A percentile compares a stretch with the other conserved stretches of the same genome.
These are phyloP conservation scores for Albifimbria verrucaria DNA, from an alignment of 2,329 filamentous ascomycete genomes.

Conservation along the genomic window DNA sequence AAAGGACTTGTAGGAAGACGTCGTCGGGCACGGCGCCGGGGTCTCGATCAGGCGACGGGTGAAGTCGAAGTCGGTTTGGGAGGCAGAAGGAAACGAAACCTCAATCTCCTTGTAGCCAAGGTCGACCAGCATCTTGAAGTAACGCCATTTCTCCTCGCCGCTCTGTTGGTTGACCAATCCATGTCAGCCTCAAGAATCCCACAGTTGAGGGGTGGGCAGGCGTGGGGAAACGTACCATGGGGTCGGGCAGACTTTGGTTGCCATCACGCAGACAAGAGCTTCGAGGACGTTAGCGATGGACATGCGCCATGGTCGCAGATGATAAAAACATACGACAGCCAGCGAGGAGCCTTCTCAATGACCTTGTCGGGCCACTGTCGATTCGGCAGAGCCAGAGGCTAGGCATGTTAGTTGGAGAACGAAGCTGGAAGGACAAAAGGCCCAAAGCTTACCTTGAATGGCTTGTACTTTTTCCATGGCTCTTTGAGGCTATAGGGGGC, in stretches of 20 bases:
- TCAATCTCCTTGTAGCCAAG: slow-evolving; percentile 97
- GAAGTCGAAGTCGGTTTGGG: slow-evolving; percentile 95
- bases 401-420: slow-evolving; percentile 30
- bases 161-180: slow-evolving; percentile 50
- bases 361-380: slow-evolving; percentile 81
- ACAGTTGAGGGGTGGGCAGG: neutral
- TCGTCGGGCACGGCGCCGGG: slow-evolving; percentile 79
- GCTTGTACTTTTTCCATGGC: slow-evolving; percentile 72
- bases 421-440: slow-evolving; percentile 58
- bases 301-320: neutral
- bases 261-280: slow-evolving; percentile 75
- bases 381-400: slow-evolving; percentile 33
- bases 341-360: slow-evolving; percentile 81
- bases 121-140: slow-evolving; percentile 60
- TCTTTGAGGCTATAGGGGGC: slow-evolving; percentile 60
- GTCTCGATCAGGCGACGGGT: slow-evolving; percentile 83
- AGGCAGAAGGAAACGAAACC: slow-evolving; percentile 91
- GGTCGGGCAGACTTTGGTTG: slow-evolving; percentile 88
- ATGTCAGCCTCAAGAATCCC: slow-evolving; percentile 5
- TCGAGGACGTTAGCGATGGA: neutral
- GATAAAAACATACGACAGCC: slow-evolving; percentile 60
- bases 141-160: slow-evolving; percentile 90
- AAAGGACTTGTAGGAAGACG: slow-evolving; percentile 87
- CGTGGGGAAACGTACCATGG: slow-evolving; percentile 65
- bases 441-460: neutral